Base-by-base conservation (phyloP, 306 rosid species). In the Chamaecrista fasciculata region DNA sequence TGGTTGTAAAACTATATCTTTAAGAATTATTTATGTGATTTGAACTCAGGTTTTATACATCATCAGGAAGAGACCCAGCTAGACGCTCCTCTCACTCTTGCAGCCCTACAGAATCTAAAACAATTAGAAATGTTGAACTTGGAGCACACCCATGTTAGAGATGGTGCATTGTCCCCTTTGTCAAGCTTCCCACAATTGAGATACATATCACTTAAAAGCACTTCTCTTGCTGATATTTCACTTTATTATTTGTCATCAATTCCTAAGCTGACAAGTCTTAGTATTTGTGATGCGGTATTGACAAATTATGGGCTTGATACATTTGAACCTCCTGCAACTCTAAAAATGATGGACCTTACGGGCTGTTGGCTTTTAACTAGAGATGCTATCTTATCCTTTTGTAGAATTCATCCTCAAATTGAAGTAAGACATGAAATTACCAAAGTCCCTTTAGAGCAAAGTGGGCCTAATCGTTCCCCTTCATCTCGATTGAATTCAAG, bases 331-430 rank as follows among this genome's bases (percentile, higher is more conserved):
- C 88, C 91, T 1, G 71, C 61, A 25, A 80, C 85, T 40, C 69
- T 94, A 50, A 86, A 77, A 82, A 46, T 72, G 75, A 40, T 90
- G 72, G 92, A 90, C 81, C 83, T 94, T 65, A 76, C 76, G 34
- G 98, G 98, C 51, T 90, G 98, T 76, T 93, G 98, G 98, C 97
- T 93, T 70, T 44, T 93, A 72, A 86, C 89, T 18, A 39, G 70
- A 68, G 90, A 83, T 23, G 69, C 51, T 19, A 79, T 93, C 70
- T 8, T 31, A 40, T 80, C 84, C 28, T 93, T 87, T 59, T 72
- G 85, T 75, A 88, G 69, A 84, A 69, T 34, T 49, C 82, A 87
- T 82, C 90, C 97, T 62, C 86, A 79, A 51, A 78, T 86, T 76
- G 89, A 90, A 74, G 78, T 93, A 34, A 60, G 48, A 60, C 66